Conservation (phyloP, 805 yeast genomes). For the Monosporozyma servazzii region DNA sequence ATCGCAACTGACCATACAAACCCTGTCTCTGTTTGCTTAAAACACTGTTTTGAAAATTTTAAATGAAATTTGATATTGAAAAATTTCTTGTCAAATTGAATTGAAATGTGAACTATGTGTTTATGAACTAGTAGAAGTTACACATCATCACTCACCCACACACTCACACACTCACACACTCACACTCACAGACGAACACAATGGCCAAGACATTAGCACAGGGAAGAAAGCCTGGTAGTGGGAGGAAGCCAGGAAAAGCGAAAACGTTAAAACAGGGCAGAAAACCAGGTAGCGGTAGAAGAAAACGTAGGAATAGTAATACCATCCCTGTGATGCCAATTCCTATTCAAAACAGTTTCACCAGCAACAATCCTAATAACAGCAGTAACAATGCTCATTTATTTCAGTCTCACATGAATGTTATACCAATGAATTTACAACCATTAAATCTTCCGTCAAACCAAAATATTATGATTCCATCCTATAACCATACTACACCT, state of each 20-base stretch:
- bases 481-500: neutral
- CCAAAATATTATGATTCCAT: neutral
- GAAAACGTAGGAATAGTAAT: constrained; percentile 10
- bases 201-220: constrained; percentile 31
- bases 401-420: neutral
- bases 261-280: constrained; percentile 29
- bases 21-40: neutral
- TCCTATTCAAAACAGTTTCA: neutral
- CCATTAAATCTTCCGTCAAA: neutral
- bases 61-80: neutral
- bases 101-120: neutral
- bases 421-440: neutral
- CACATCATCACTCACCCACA: neutral
- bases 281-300: constrained; percentile 29
- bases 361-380: neutral
- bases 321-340: neutral
- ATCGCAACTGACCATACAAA: too few species aligned
- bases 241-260: constrained; percentile 30
- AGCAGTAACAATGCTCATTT: neutral
- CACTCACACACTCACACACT: neutral
- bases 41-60: neutral
- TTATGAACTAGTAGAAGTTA: neutral
- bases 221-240: constrained; percentile 30
- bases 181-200: neutral
- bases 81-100: neutral